Evolutionary conservation across 2,329 filamentous ascomycete genomes (phyloP).

Genomic region (Didymella segeticola): DNA sequence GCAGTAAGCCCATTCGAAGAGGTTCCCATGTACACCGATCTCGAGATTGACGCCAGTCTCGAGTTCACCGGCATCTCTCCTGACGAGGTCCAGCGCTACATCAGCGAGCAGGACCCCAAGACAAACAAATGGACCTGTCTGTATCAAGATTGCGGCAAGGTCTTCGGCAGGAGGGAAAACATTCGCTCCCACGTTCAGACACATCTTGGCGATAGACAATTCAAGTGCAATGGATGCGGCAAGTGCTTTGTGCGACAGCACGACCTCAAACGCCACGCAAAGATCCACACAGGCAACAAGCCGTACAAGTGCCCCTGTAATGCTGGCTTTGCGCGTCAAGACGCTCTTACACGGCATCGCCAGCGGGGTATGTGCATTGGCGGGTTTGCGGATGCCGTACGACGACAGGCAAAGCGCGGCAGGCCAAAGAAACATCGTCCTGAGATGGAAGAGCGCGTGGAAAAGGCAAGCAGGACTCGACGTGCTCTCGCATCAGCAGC

Average conservation of each 20-base stretch:
- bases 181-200: constrained; percentile 99
- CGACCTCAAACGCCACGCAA: constrained; percentile 94
- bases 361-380: constrained; percentile 97
- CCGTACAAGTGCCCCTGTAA: constrained; percentile 94
- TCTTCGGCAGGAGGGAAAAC: constrained; percentile 97
- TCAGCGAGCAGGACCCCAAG: constrained; percentile 54
- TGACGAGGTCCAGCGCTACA: constrained; percentile 69
- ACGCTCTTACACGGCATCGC: constrained; percentile 90
- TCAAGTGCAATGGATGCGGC: constrained; percentile 87
- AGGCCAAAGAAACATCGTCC: constrained; percentile 68
- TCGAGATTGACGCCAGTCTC: constrained; percentile 66
- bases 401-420: constrained; percentile 71
- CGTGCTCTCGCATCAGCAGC: constrained; percentile 42
- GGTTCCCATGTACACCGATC: constrained; percentile 45
- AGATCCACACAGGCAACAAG: constrained; percentile 96
- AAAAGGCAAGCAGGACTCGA: constrained; percentile 64
- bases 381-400: constrained; percentile 81
- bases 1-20: constrained; percentile 28
- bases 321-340: constrained; percentile 92
- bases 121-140: constrained; percentile 58
- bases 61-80: constrained; percentile 83
- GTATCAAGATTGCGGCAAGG: constrained; percentile 78
- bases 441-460: constrained; percentile 63
- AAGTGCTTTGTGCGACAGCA: constrained; percentile 98
- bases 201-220: constrained; percentile 94